These are phyloP conservation scores for Penicillium maclennaniae DNA, from an alignment of 495 filamentous ascomycete genomes.

Conservation along the genomic window DNA sequence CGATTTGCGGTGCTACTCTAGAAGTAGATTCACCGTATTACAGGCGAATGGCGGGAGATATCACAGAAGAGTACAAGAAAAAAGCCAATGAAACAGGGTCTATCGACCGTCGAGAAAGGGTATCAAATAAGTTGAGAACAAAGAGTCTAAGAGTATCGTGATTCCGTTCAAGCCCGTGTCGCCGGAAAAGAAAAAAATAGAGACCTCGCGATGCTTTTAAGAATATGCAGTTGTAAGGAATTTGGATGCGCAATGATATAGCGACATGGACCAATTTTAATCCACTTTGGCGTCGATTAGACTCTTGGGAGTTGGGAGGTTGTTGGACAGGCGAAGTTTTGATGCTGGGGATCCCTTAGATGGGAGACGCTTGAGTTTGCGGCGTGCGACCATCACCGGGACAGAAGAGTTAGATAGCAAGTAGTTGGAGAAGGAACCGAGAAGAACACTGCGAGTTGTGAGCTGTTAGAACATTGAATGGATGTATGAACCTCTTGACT, in stretches of 20 bases:
- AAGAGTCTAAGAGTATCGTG: constrained; percentile 1
- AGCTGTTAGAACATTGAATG: not conserved
- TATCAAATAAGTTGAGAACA: constrained; percentile 2
- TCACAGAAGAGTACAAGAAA: not conserved
- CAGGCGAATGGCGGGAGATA: not conserved
- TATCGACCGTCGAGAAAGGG: constrained; percentile 3
- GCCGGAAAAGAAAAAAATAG: not conserved
- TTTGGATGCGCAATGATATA: not conserved
- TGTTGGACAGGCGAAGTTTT: constrained; percentile 65
- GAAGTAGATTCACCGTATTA: not conserved
- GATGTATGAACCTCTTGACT: constrained; percentile 21
- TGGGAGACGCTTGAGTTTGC: constrained; percentile 66
- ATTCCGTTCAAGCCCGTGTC: constrained; percentile 1
- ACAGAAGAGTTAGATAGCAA: constrained; percentile 92
- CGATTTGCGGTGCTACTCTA: not conserved
- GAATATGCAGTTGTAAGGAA: constrained; percentile 2
- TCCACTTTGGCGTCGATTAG: constrained; percentile 65
- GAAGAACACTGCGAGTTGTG: constrained; percentile 61
- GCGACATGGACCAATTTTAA: constrained; percentile 21
- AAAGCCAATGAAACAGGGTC: not conserved
- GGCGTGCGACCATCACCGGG: constrained; percentile 90
- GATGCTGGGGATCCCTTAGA: constrained; percentile 56
- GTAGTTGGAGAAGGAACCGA: constrained; percentile 96
- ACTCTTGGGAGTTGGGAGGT: constrained; percentile 61
- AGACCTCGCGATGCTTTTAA: not conserved